Conservation (phyloP, 148 eudicot species). For the Rhododendron henanense region DNA sequence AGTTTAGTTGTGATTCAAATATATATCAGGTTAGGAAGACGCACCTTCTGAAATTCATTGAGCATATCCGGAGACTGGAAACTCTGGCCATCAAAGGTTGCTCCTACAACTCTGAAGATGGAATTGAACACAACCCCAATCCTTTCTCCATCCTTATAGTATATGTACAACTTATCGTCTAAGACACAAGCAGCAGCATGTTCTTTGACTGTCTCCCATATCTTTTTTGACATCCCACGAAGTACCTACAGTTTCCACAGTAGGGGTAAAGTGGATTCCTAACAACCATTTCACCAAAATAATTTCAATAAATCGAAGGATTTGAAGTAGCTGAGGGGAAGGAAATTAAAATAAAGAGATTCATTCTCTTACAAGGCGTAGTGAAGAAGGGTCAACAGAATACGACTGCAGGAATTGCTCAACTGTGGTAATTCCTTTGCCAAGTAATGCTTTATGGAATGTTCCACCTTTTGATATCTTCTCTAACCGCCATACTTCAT, state of each 20-base stretch:
- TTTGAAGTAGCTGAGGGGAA: neutral
- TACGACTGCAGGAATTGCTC: constrained; percentile 48
- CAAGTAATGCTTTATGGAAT: constrained; percentile 38
- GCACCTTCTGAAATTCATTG: constrained; percentile 37
- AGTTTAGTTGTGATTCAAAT: neutral
- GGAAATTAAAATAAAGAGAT: neutral
- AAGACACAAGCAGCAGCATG: constrained; percentile 46
- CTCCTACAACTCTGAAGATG: constrained; percentile 34
- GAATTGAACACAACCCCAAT: constrained; percentile 39
- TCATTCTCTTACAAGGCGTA: constrained; percentile 48
- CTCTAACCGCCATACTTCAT: constrained; percentile 81
- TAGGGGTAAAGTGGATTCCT: neutral
- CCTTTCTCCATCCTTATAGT: constrained; percentile 24
- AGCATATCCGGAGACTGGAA: constrained; percentile 29
- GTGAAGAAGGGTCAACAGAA: constrained; percentile 22
- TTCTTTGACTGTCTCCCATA: constrained; percentile 38
- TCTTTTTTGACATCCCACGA: constrained; percentile 29
- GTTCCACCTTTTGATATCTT: constrained; percentile 68
- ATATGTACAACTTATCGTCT: constrained; percentile 25
- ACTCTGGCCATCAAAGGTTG: constrained; percentile 37
- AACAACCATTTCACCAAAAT: neutral
- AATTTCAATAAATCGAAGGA: neutral
- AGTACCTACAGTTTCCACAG: constrained; percentile 31
- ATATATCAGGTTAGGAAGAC: neutral
- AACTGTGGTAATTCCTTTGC: constrained; percentile 44